phyloP scores from a whole-genome alignment of 2,329 filamentous ascomycete species.

The Microcyclospora tardicrescens region DNA sequence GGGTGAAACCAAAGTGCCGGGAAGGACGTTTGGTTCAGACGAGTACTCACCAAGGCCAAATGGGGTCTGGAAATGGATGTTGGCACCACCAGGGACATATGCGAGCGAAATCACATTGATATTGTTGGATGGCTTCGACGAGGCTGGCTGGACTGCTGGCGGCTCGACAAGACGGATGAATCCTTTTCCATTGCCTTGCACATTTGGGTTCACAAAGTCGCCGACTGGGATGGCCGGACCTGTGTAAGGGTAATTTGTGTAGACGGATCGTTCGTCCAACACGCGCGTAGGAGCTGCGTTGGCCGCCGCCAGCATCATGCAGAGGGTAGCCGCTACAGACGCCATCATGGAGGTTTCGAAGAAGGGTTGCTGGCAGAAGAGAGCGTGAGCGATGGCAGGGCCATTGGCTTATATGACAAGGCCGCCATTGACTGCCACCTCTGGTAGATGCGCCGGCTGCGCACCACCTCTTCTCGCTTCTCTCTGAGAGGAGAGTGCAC shows the following conservation, averaged over 20 bases:
- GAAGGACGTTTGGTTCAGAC: too few relatives aligned
- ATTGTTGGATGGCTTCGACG: constrained; percentile 36
- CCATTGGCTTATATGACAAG: too few relatives aligned
- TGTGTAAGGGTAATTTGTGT: constrained; percentile 25
- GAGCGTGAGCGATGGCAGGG: too few relatives aligned
- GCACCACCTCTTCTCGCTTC: too few relatives aligned
- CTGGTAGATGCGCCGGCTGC: too few relatives aligned
- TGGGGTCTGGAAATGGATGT: constrained; percentile 42
- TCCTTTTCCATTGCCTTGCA: constrained; percentile 41
- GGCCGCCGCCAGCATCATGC: too few relatives aligned
- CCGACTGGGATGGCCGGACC: constrained; percentile 37
- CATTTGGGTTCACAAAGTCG: constrained; percentile 38
- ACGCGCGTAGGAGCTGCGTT: background rate
- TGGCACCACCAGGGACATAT: constrained; percentile 37
- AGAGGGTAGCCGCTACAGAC: too few relatives aligned
- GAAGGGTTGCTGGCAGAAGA: too few relatives aligned
- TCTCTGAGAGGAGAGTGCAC: too few relatives aligned
- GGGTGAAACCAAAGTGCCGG: too few relatives aligned
- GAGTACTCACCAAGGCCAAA: constrained; percentile 36
- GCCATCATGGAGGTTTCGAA: too few relatives aligned
- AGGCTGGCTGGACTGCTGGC: constrained; percentile 37
- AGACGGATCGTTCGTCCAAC: constrained; percentile 3
- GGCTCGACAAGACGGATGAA: constrained; percentile 38
- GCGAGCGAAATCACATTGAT: constrained; percentile 40
- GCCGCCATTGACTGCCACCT: too few relatives aligned